Conservation (phyloP, 2,329 filamentous ascomycete genomes). For the Diaporthe amygdali region DNA sequence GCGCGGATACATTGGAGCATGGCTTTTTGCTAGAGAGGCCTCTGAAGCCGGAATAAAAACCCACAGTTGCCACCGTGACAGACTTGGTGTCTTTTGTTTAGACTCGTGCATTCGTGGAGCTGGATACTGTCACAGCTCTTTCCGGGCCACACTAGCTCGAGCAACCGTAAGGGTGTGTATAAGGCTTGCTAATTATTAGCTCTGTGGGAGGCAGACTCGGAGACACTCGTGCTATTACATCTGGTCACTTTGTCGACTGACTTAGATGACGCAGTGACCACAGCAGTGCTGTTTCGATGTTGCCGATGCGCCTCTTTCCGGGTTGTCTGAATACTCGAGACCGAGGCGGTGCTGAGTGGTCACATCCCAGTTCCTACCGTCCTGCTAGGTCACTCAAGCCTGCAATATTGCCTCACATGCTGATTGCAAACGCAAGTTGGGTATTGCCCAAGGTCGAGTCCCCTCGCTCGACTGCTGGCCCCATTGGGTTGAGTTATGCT, state of each 20-base stretch:
- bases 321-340: neutral
- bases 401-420: neutral
- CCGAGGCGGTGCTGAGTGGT: neutral
- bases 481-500: neutral
- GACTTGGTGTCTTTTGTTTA: neutral
- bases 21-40: slow-evolving; percentile 8
- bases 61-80: neutral
- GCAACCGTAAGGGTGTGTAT: neutral
- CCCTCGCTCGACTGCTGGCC: neutral
- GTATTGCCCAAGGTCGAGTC: neutral
- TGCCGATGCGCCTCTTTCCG: neutral
- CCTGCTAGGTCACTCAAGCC: neutral
- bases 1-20: neutral
- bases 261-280: neutral
- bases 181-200: neutral
- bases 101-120: neutral
- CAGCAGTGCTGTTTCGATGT: neutral
- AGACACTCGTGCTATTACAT: neutral
- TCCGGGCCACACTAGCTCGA: neutral
- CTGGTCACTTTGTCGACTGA: neutral
- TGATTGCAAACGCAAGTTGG: neutral
- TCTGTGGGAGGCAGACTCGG: neutral
- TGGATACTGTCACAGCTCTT: slow-evolving; percentile 2
- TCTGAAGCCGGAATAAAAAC: slow-evolving; percentile 1
- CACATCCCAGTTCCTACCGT: too few species aligned